phyloP scores from a whole-genome alignment of 2,329 filamentous ascomycete genomes.

The Lojkania enalia region DNA sequence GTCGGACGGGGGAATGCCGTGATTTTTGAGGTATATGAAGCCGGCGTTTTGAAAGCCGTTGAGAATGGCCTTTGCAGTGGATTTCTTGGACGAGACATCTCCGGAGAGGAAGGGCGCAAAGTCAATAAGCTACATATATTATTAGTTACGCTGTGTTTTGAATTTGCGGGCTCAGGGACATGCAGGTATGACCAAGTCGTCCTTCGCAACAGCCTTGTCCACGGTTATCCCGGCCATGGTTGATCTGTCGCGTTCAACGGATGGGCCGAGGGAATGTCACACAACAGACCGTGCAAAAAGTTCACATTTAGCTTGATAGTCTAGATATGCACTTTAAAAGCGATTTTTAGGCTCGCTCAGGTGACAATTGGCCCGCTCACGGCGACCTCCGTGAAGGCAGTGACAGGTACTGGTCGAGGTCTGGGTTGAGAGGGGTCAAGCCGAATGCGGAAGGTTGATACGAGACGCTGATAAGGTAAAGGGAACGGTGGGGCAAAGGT shows the following conservation, averaged over 20 bases:
- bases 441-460: slow-evolving; percentile 30
- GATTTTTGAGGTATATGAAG: slow-evolving; percentile 85
- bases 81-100: slow-evolving; percentile 60
- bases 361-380: slow-evolving; percentile 14
- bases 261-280: neutral
- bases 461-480: slow-evolving; percentile 23
- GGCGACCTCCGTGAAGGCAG: slow-evolving; percentile 26
- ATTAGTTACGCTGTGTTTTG: neutral
- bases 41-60: slow-evolving; percentile 82
- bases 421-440: slow-evolving; percentile 8
- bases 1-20: slow-evolving; percentile 66
- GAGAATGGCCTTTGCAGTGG: slow-evolving; percentile 72
- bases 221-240: slow-evolving; percentile 31
- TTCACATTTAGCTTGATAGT: neutral
- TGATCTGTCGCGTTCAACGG: neutral
- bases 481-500: slow-evolving; percentile 7
- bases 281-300: too few relatives aligned
- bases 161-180: slow-evolving; percentile 1
- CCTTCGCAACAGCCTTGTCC: slow-evolving; percentile 42
- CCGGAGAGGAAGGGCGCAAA: slow-evolving; percentile 73
- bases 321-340: slow-evolving; percentile 1
- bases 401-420: slow-evolving; percentile 12
- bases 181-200: slow-evolving; percentile 46
- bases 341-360: slow-evolving; percentile 9
- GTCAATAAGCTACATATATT: slow-evolving; percentile 67